Conservation (phyloP, 305 asterid genomes). For the Solanum hybrid region DNA sequence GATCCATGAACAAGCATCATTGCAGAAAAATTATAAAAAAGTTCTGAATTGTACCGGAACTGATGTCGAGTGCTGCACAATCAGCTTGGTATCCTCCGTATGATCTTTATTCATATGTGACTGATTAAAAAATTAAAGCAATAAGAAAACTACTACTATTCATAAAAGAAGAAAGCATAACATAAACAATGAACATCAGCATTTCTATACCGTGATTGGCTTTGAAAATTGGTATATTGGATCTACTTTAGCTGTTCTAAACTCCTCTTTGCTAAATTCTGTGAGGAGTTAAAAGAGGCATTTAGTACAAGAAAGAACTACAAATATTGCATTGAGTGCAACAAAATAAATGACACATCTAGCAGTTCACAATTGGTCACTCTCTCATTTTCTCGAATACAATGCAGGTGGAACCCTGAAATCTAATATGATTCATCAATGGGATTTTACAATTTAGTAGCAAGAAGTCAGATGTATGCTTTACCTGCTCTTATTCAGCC, state of each 20-base stretch:
- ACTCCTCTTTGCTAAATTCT: constrained; percentile 76
- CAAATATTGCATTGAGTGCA: not conserved
- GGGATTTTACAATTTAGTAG: not conserved
- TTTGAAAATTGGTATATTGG: constrained; percentile 79
- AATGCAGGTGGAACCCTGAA: not conserved
- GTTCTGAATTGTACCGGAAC: constrained; percentile 48
- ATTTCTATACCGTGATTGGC: constrained; percentile 59
- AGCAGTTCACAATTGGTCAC: not conserved
- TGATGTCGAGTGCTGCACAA: constrained; percentile 73
- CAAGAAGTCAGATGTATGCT: not conserved
- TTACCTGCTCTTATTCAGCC: not conserved
- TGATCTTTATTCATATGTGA: constrained; percentile 98
- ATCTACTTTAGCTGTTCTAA: constrained; percentile 67
- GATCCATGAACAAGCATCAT: not conserved
- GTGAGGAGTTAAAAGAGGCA: constrained; percentile 18
- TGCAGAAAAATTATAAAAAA: constrained; percentile 1
- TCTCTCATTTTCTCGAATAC: not conserved
- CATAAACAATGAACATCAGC: constrained; percentile 1
- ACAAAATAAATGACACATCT: not conserved
- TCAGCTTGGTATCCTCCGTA: constrained; percentile 71
- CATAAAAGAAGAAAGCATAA: not conserved
- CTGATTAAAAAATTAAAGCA: constrained; percentile 28
- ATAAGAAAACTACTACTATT: not conserved
- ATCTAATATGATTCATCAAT: not conserved
- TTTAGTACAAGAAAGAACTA: constrained; percentile 1